Percentiles rank a stretch among this genome's conserved stretches.
Conservation (phyloP, 352 stramenopile genomes). For the Pythium utonaiense region DNA sequence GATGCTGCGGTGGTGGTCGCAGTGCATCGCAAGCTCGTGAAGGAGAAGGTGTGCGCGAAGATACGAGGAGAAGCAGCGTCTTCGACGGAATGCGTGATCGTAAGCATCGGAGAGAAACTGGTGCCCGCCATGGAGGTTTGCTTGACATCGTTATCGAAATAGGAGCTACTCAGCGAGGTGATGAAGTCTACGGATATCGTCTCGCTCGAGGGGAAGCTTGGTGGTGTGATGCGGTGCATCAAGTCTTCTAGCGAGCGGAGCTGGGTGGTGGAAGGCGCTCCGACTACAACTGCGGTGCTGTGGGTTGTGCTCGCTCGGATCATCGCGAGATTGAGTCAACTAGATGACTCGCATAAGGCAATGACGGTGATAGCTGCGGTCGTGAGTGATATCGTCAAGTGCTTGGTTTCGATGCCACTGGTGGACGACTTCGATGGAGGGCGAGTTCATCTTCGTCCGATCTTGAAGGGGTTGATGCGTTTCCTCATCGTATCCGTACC, state of each 20-base stretch:
- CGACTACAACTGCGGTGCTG: conserved; percentile 3
- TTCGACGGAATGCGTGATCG: background rate
- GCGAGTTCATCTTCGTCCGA: background rate
- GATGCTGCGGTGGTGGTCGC: background rate
- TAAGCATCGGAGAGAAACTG: background rate
- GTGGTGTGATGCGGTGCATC: background rate
- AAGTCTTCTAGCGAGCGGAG: background rate
- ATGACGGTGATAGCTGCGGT: background rate
- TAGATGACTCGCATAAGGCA: background rate
- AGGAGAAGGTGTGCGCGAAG: conserved; percentile 17
- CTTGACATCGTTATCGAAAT: background rate
- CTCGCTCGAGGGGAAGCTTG: conserved; percentile 4
- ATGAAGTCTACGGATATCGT: background rate
- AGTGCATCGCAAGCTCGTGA: conserved; percentile 4
- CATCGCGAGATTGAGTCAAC: conserved; percentile 10
- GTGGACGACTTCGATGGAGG: background rate
- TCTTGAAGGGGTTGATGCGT: conserved; percentile 5
- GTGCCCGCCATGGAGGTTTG: background rate
- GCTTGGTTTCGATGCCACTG: background rate
- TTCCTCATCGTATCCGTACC: conserved; percentile 6
- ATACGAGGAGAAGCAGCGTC: background rate
- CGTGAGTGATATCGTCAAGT: conserved; percentile 5
- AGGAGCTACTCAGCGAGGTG: background rate
- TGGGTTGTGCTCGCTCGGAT: conserved; percentile 3
- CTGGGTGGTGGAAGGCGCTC: background rate